Evolutionary conservation across 163 green algal species (phyloP).

Genomic region (Volvox carteri): DNA sequence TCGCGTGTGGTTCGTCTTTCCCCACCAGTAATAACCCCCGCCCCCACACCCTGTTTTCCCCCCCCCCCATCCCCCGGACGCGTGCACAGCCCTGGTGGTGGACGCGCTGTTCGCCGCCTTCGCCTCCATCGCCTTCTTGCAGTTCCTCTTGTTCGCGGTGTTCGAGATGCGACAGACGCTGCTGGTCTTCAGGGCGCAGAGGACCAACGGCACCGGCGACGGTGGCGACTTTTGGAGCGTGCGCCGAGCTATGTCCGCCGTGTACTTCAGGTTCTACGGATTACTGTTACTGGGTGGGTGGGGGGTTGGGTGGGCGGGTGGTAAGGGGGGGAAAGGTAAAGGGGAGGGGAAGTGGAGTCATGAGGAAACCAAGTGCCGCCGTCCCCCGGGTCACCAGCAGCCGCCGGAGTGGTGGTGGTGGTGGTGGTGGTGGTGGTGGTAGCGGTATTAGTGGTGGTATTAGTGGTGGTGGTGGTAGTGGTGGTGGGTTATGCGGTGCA

Average conservation of each 20-base stretch:
- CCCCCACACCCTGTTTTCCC: no score
- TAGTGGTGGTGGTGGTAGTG: no score
- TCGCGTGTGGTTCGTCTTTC: no score
- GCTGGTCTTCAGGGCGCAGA: conserved; percentile 83
- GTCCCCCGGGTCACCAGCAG: no score
- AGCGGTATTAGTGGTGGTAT: no score
- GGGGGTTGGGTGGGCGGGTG: neutral
- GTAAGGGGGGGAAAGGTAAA: no score
- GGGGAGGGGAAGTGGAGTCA: no score
- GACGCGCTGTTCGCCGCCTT: conserved; percentile 88
- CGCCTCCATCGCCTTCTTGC: conserved; percentile 76
- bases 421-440: no score
- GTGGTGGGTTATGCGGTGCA: no score
- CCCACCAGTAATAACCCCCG: no score
- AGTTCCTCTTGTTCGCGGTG: conserved; percentile 79
- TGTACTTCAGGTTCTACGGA: conserved; percentile 90
- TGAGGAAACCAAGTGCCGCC: no score
- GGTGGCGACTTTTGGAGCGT: conserved; percentile 71
- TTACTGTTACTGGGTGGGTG: conserved; percentile 64
- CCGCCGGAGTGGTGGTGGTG: no score
- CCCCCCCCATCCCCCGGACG: neutral
- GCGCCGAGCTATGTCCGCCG: conserved; percentile 80
- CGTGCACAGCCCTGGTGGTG: conserved; percentile 71
- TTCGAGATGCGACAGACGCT: conserved; percentile 92
- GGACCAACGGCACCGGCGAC: conserved; percentile 32